Percentiles rank a stretch among this genome's conserved stretches.
phyloP scores from a whole-genome alignment of 2,329 filamentous ascomycete species.

The Fusarium mexicanum region DNA sequence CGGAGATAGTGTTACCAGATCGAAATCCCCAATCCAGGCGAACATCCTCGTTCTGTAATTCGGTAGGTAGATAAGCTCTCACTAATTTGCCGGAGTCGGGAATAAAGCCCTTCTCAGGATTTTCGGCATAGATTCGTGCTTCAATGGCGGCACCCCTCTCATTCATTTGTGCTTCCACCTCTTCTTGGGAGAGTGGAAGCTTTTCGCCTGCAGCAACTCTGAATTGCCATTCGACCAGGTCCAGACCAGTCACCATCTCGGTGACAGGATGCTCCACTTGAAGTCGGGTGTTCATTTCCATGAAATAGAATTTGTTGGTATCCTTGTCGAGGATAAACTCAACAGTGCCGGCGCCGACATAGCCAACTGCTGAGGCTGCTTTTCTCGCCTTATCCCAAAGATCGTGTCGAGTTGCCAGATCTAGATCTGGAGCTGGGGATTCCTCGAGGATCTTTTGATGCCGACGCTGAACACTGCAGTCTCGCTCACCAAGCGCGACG shows the following conservation, averaged over 20 bases:
- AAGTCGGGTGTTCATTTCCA: constrained; percentile 86
- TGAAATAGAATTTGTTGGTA: constrained; percentile 81
- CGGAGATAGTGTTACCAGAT: constrained; percentile 89
- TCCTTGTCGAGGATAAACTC: constrained; percentile 91
- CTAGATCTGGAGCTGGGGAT: constrained; percentile 78
- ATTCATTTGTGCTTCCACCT: constrained; percentile 79
- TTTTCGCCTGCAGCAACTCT: constrained; percentile 71
- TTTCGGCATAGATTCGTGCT: constrained; percentile 96
- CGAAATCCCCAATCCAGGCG: constrained; percentile 95
- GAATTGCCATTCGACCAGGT: constrained; percentile 96
- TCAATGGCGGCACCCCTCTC: constrained; percentile 89
- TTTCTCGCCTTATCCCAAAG: constrained; percentile 74
- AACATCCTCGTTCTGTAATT: constrained; percentile 70
- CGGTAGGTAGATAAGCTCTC: constrained; percentile 78
- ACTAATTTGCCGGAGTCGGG: constrained; percentile 91
- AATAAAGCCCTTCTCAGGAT: constrained; percentile 89
- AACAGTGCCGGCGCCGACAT: constrained; percentile 88
- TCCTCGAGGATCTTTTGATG: constrained; percentile 95
- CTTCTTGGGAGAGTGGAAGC: constrained; percentile 64
- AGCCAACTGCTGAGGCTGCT: constrained; percentile 79
- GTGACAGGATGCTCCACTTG: constrained; percentile 98
- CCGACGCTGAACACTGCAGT: constrained; percentile 86
- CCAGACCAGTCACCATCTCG: constrained; percentile 73
- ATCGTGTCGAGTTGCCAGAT: constrained; percentile 66
- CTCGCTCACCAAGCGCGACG: constrained; percentile 85